These are phyloP conservation scores for Esteya vermicola DNA, from an alignment of 2,329 filamentous ascomycete species.

Conservation along the genomic window DNA sequence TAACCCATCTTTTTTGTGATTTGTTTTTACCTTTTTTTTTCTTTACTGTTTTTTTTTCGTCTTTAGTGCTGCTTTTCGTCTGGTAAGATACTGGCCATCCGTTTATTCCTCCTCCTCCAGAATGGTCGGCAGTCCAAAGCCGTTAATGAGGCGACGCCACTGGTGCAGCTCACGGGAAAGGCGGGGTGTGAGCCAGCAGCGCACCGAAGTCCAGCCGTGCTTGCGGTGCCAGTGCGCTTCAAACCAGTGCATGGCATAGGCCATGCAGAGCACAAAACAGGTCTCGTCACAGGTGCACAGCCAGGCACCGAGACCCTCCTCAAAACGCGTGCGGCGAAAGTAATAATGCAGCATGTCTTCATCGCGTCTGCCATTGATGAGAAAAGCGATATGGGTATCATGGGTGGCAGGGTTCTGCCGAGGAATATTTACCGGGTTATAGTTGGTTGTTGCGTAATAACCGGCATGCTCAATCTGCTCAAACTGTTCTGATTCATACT, in stretches of 20 bases:
- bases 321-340: background rate
- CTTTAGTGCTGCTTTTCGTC: no score
- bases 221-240: background rate
- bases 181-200: background rate
- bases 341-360: no score
- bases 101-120: background rate
- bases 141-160: background rate
- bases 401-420: no score
- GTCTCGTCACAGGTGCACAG: background rate
- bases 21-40: background rate
- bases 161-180: no score
- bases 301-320: background rate
- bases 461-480: no score
- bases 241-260: background rate
- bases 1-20: background rate
- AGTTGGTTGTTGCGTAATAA: no score
- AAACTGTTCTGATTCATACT: no score
- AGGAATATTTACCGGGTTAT: no score
- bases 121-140: background rate
- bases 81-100: no score
- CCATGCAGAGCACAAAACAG: background rate
- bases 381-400: no score
- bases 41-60: background rate
- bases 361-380: no score
- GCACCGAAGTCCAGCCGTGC: background rate